Percentiles rank a stretch among this genome's conserved stretches.
Evolutionary conservation across 1,139 yeast species (phyloP).

Genomic region (Sporopachydermia cereana): DNA sequence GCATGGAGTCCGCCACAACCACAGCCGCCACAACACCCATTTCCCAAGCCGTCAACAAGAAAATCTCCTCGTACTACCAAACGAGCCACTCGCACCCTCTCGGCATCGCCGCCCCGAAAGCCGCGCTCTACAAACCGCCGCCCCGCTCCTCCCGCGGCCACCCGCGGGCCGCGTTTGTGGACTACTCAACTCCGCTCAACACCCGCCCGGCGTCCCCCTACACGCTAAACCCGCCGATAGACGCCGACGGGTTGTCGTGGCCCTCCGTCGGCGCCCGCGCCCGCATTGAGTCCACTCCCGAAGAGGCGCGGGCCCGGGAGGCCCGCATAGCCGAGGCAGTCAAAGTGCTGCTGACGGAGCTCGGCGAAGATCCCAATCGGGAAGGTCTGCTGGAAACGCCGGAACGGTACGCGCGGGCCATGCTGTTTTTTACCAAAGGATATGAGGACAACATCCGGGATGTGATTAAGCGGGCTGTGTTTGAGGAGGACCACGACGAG

Average conservation of each 20-base stretch:
- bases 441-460: constrained; percentile 87
- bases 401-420: constrained; percentile 90
- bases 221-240: constrained; percentile 76
- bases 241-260: constrained; percentile 87
- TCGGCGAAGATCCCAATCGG: constrained; percentile 84
- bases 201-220: constrained; percentile 78
- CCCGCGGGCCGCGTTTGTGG: neutral
- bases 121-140: neutral
- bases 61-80: constrained; percentile 1
- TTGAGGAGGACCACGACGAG: constrained; percentile 97
- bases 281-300: constrained; percentile 55
- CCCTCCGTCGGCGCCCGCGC: constrained; percentile 81
- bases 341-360: constrained; percentile 63
- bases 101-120: neutral
- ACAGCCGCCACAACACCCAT: constrained; percentile 3
- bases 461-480: constrained; percentile 89
- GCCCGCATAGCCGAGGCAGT: constrained; percentile 77
- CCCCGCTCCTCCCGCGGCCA: neutral
- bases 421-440: constrained; percentile 91
- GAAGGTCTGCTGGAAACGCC: constrained; percentile 94
- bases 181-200: constrained; percentile 31
- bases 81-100: neutral
- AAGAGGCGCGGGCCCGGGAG: constrained; percentile 52
- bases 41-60: constrained; percentile 3
- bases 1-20: neutral